phyloP scores from a whole-genome alignment of 306 rosid genomes.

The Ammopiptanthus mongolicus region DNA sequence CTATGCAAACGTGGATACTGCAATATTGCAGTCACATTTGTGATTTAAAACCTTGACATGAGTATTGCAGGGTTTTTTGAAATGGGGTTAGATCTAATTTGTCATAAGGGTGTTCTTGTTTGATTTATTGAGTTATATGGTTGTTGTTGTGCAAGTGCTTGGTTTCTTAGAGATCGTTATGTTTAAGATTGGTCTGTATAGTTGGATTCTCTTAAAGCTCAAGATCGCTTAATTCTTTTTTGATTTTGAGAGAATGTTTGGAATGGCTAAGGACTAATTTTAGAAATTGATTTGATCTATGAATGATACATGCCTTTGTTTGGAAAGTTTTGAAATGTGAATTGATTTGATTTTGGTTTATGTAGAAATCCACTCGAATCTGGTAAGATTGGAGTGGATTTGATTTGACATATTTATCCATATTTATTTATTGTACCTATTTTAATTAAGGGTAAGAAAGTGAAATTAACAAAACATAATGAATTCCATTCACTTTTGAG shows the following conservation, averaged over 20 bases:
- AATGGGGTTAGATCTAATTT: conserved; percentile 7
- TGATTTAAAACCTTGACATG: not conserved
- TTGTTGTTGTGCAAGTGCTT: not conserved
- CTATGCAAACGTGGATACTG: not conserved
- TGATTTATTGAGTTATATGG: not conserved
- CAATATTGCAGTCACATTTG: not conserved
- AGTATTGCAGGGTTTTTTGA: not conserved
- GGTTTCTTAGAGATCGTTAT: not conserved
- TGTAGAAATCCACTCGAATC: not conserved
- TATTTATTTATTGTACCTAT: not conserved
- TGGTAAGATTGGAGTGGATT: not conserved
- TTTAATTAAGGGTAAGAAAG: not conserved
- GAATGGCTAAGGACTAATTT: not conserved
- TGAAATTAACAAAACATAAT: not conserved
- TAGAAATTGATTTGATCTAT: not conserved
- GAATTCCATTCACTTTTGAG: not conserved
- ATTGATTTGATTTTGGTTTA: not conserved
- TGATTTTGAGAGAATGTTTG: not conserved
- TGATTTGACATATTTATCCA: not conserved
- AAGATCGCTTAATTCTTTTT: not conserved
- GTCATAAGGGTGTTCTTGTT: not conserved
- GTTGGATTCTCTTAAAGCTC: not conserved
- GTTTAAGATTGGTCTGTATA: not conserved
- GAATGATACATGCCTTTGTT: not conserved
- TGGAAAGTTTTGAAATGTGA: not conserved